Base-by-base conservation (phyloP, 139 green algal genomes). In the Coccomyxa sp. region DNA sequence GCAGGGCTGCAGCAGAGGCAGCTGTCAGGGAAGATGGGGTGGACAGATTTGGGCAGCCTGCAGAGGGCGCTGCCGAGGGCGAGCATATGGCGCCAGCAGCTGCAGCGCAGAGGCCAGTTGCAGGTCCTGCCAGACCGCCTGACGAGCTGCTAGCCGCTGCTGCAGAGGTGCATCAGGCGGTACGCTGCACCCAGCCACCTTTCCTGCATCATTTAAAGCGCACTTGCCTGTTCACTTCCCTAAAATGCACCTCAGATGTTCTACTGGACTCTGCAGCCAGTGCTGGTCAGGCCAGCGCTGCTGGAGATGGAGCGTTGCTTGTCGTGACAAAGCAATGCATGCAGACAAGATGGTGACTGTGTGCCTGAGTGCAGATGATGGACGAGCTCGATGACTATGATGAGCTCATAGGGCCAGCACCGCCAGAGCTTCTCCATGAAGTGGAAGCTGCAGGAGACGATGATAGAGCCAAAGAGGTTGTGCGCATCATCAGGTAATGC, bases 391-490 rank as follows among this genome's bases (percentile, higher is more conserved):
- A 82, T n/a, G 85, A 79, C 16, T 81, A 79, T 8, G 85, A 84
- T 12, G 40, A 84, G 8, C 10, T 95, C 74, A 83, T 95, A 29
- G 92, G 90, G 6, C 91, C 91, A 0, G 76, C 85, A 36, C 91
- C 92, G 8, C 91, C 90, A 68, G 92, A 94, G n/a, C 50, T 92
- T 55, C 55, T 84, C 6, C 82, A 85, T 38, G 91, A 93, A 81
- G 70, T 83, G 38, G 89, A 90, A 24, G 79, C 41, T 27, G 85
- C 78, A 72, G 77, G 70, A 37, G 68, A 35, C 0, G 82, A 90
- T 69, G 83, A 81, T 18, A 81, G 83, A 18, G 76, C 44, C 10
- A 73, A 71, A 6, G 86, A 93, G 79, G 91, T 94, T 35, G 24
- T 86, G 8, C 83, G 90, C 31, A 82, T 94, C n/a, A 41, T 80